phyloP scores from a whole-genome alignment of 345 rosid genomes.

The Turritis glabra region DNA sequence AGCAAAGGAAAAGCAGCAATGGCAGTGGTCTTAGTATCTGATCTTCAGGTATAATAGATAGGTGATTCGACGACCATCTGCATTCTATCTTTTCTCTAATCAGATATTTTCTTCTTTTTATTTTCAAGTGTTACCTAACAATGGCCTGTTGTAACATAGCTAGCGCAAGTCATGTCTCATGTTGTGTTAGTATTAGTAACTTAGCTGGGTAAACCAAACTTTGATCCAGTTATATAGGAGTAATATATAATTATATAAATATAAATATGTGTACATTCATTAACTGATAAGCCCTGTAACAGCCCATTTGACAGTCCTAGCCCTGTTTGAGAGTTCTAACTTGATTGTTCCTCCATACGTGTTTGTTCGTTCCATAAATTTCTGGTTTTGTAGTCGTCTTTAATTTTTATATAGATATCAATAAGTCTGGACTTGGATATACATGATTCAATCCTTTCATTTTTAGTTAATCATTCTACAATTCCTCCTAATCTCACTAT shows the following conservation, averaged over 20 bases:
- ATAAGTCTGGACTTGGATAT: constrained; percentile 2
- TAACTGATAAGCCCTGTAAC: no score
- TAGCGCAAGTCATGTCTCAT: constrained; percentile 24
- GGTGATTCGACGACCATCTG: constrained; percentile 19
- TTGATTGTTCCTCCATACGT: background rate
- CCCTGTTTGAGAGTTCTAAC: background rate
- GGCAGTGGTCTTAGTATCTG: constrained; percentile 8
- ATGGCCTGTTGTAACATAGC: constrained; percentile 32
- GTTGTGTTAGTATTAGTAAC: constrained; percentile 28
- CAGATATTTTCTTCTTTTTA: constrained; percentile 11
- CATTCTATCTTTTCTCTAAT: background rate
- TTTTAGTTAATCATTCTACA: constrained; percentile 51
- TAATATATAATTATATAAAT: background rate
- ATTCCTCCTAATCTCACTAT: constrained; percentile 50
- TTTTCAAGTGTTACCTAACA: constrained; percentile 4
- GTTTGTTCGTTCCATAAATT: constrained; percentile 4
- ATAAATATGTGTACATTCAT: background rate
- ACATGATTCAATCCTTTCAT: background rate
- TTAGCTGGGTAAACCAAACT: constrained; percentile 17
- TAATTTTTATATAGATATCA: constrained; percentile 18
- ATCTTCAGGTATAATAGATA: constrained; percentile 19
- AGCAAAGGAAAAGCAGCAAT: constrained; percentile 25
- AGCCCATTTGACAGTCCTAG: no score
- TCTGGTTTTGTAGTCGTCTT: background rate
- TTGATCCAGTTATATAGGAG: constrained; percentile 19